Evolutionary conservation across 495 filamentous ascomycete genomes (phyloP).

Genomic region (Peziza echinospora): DNA sequence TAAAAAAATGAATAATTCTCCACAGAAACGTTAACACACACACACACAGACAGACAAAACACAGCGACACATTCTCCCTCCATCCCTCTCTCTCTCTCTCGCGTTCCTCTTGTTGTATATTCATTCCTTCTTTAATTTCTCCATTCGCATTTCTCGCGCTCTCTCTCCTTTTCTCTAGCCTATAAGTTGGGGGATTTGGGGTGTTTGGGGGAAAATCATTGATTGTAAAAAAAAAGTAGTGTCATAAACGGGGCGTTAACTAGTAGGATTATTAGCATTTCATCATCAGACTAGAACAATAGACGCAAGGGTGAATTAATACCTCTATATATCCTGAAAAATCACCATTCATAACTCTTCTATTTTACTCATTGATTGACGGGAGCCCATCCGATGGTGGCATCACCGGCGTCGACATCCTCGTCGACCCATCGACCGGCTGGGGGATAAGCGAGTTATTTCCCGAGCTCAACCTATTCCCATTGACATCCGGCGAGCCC

Average conservation of each 20-base stretch:
- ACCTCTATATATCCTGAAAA: neutral
- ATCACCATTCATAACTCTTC: neutral
- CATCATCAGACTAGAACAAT: neutral
- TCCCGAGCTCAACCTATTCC: neutral
- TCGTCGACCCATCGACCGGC: neutral
- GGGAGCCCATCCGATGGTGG: neutral
- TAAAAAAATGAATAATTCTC: no score
- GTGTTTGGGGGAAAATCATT: no score
- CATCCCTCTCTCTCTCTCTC: no score
- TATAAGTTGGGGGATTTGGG: no score
- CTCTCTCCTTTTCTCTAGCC: no score
- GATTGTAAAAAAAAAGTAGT: no score
- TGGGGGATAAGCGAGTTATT: neutral
- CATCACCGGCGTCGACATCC: neutral
- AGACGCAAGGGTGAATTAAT: neutral
- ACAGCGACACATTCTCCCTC: no score
- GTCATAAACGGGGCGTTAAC: neutral
- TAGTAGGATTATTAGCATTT: neutral
- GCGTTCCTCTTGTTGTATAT: no score
- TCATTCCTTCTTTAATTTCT: no score
- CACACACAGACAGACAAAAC: no score
- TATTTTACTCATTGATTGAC: neutral
- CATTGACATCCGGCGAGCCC: neutral
- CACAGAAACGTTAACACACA: no score
- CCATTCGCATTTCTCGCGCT: no score